phyloP scores from a whole-genome alignment of 139 green algal genomes.

The Tetradesmus obliquus region DNA sequence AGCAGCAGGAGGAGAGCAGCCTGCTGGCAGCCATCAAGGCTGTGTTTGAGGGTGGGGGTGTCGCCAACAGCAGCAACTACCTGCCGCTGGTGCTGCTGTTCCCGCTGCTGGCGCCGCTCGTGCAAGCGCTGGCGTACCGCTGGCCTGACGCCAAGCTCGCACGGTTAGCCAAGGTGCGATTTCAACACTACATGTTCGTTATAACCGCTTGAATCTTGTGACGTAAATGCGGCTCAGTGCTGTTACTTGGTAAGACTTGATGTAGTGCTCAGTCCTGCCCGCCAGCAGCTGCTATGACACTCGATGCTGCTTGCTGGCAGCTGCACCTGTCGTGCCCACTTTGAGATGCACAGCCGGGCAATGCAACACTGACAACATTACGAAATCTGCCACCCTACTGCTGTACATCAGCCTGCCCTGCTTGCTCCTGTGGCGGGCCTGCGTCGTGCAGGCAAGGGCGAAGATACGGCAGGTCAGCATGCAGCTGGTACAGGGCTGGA shows the following conservation, averaged over 20 bases:
- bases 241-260: too few species aligned
- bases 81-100: conserved; percentile 32
- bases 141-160: conserved; percentile 23
- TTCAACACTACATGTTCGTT: neutral
- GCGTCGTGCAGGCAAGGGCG: neutral
- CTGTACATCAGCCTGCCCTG: neutral
- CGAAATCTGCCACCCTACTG: neutral
- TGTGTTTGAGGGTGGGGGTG: conserved; percentile 9
- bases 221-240: neutral
- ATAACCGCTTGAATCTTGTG: neutral
- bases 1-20: neutral
- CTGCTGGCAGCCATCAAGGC: neutral
- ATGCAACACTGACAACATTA: neutral
- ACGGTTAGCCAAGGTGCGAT: neutral
- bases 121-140: neutral
- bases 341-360: too few species aligned
- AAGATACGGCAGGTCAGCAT: conserved; percentile 11
- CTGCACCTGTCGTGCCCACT: too few species aligned
- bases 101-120: neutral
- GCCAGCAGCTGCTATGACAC: too few species aligned
- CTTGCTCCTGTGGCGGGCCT: too few species aligned
- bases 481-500: conserved; percentile 15
- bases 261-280: too few species aligned
- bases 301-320: too few species aligned
- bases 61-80: conserved; percentile 39